A percentile compares a stretch with the other conserved stretches of the same genome.
Evolutionary conservation across 169 alveolate genomes (phyloP).

Genomic region (Eimeria praecox): DNA sequence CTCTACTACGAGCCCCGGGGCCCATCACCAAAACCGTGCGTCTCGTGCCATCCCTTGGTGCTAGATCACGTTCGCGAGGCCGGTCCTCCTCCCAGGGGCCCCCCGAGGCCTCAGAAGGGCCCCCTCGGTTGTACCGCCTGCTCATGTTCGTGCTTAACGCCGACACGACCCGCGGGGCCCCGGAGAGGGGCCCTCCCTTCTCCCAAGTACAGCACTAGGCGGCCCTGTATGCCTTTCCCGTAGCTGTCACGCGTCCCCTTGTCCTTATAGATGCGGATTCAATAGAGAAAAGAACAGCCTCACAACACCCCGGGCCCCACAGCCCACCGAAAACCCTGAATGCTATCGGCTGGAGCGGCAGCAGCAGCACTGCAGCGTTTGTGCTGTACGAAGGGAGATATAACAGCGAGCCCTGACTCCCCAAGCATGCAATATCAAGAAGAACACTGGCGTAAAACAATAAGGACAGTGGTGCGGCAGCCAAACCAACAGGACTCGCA

Average conservation of each 20-base stretch:
- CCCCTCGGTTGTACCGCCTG: constrained; percentile 36
- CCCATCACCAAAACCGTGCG: constrained; percentile 63
- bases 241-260: not conserved
- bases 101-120: constrained; percentile 22
- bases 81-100: constrained; percentile 67
- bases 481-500: not conserved
- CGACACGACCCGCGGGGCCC: constrained; percentile 28
- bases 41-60: constrained; percentile 43
- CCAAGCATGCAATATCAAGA: not conserved
- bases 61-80: constrained; percentile 18
- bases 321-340: not conserved
- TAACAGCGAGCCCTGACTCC: not conserved
- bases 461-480: not conserved
- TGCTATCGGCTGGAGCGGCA: not conserved
- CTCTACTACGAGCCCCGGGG: constrained; percentile 31
- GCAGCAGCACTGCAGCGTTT: constrained; percentile 1
- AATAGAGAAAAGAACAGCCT: not conserved
- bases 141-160: constrained; percentile 7
- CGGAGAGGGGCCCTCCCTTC: constrained; percentile 60
- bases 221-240: not conserved
- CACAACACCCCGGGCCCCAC: not conserved
- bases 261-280: not conserved
- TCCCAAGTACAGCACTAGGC: not conserved
- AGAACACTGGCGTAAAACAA: not conserved
- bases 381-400: not conserved